Evolutionary conservation across 352 stramenopile genomes (phyloP).

Genomic region (Thalassiosira exigua): DNA sequence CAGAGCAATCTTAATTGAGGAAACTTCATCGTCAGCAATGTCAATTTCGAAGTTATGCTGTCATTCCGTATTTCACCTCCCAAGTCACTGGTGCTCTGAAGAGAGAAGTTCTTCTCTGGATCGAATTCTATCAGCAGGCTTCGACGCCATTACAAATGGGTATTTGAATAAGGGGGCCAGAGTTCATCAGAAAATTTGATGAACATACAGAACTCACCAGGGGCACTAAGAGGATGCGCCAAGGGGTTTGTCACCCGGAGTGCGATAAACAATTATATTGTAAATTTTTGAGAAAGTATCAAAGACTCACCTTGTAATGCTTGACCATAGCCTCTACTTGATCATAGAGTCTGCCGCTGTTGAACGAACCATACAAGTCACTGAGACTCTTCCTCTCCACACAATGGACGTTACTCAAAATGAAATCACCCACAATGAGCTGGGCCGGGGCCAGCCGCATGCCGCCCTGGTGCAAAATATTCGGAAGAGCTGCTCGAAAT

Average conservation of each 20-base stretch:
- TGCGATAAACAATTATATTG: too few species aligned
- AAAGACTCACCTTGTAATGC: slow-evolving; percentile 89
- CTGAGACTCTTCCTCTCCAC: slow-evolving; percentile 94
- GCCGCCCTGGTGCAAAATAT: slow-evolving; percentile 94
- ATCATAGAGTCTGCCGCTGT: slow-evolving; percentile 94
- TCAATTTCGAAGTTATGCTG: slow-evolving; percentile 95
- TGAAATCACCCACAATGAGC: slow-evolving; percentile 96
- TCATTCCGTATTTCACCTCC: slow-evolving; percentile 91
- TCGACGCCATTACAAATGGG: too few species aligned
- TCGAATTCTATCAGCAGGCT: slow-evolving; percentile 96
- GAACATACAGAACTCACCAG: too few species aligned
- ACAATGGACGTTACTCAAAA: slow-evolving; percentile 96
- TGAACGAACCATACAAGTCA: slow-evolving; percentile 97
- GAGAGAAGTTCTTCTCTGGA: slow-evolving; percentile 80
- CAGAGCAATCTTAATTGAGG: slow-evolving; percentile 94
- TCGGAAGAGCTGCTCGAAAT: slow-evolving; percentile 94
- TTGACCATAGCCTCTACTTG: slow-evolving; percentile 89
- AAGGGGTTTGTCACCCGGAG: too few species aligned
- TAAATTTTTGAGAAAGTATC: too few species aligned
- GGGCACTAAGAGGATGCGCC: too few species aligned
- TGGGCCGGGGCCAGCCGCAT: slow-evolving; percentile 93
- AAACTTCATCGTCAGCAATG: slow-evolving; percentile 93
- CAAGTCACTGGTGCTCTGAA: slow-evolving; percentile 90
- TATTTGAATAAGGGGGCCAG: too few species aligned
- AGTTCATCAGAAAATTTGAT: too few species aligned